phyloP scores from a whole-genome alignment of 768 basidiomycete species.

The Phlebiopsis gigantea region DNA sequence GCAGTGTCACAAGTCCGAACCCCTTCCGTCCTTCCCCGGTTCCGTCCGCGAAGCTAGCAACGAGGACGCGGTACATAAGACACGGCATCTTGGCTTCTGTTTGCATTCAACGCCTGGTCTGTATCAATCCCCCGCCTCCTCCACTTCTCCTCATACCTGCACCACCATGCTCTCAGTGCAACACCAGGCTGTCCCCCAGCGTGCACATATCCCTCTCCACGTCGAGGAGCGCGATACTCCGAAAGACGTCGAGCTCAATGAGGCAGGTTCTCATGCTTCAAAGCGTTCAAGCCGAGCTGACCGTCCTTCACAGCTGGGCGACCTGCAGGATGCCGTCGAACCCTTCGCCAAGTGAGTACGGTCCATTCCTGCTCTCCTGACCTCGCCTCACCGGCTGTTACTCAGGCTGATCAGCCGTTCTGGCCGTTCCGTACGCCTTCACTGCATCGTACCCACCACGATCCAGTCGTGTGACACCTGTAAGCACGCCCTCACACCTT shows the following conservation, averaged over 20 bases:
- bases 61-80: slow-evolving; percentile 20
- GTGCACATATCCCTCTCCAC: slow-evolving; percentile 22
- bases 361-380: not conserved
- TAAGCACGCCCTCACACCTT: slow-evolving; percentile 28
- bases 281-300: slow-evolving; percentile 6
- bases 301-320: slow-evolving; percentile 37
- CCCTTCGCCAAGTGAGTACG: slow-evolving; percentile 53
- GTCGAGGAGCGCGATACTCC: slow-evolving; percentile 16
- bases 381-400: slow-evolving; percentile 2
- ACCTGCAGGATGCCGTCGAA: slow-evolving; percentile 51
- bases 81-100: slow-evolving; percentile 8
- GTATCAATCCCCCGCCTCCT: slow-evolving; percentile 10
- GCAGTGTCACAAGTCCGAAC: slow-evolving; percentile 10
- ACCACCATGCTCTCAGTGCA: slow-evolving; percentile 27
- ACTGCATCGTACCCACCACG: slow-evolving; percentile 62
- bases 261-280: slow-evolving; percentile 27
- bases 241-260: slow-evolving; percentile 29
- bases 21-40: slow-evolving; percentile 19
- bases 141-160: slow-evolving; percentile 6
- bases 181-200: slow-evolving; percentile 18
- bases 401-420: slow-evolving; percentile 40
- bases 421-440: slow-evolving; percentile 46
- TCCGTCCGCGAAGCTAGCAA: slow-evolving; percentile 25
- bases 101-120: slow-evolving; percentile 14
- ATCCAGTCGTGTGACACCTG: slow-evolving; percentile 58